Evolutionary conservation across 768 basidiomycete genomes (phyloP).

Genomic region (Coprinellus micaceus): DNA sequence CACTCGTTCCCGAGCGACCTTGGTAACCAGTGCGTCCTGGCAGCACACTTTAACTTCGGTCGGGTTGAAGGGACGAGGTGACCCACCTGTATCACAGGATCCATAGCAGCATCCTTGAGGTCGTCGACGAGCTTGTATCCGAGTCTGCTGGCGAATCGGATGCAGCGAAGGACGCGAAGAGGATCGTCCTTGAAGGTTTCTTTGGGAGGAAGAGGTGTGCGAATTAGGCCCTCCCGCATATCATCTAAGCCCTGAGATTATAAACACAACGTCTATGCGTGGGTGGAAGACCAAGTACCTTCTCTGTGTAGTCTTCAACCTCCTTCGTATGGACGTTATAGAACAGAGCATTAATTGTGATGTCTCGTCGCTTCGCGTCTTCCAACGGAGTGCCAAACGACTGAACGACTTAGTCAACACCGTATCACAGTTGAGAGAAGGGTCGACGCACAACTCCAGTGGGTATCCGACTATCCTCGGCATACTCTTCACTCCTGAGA

Average conservation of each 20-base stretch:
- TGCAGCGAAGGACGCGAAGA: constrained; percentile 82
- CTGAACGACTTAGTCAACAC: constrained; percentile 37
- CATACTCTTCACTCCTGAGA: constrained; percentile 88
- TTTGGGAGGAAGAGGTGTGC: constrained; percentile 83
- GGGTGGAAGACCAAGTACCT: constrained; percentile 38
- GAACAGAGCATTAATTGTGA: constrained; percentile 94
- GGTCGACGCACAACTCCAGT: constrained; percentile 65
- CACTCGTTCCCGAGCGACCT: constrained; percentile 88
- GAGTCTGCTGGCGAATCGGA: constrained; percentile 89
- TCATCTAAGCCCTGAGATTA: constrained; percentile 76
- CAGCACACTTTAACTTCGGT: constrained; percentile 22
- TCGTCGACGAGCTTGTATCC: constrained; percentile 75
- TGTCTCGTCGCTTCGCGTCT: constrained; percentile 87
- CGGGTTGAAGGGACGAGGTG: constrained; percentile 4
- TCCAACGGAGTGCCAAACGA: constrained; percentile 87
- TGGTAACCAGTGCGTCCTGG: constrained; percentile 65
- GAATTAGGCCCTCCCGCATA: constrained; percentile 68
- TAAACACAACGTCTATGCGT: constrained; percentile 5
- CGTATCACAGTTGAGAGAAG: not conserved
- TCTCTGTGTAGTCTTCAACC: constrained; percentile 85
- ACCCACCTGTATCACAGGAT: constrained; percentile 63
- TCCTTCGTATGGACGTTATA: constrained; percentile 86
- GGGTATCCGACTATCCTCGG: constrained; percentile 84
- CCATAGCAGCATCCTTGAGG: constrained; percentile 57
- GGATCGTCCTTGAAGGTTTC: constrained; percentile 96